A percentile compares a stretch with the other conserved stretches of the same genome.
These are phyloP conservation scores for Candida arabinofermentans DNA, from an alignment of 805 yeast genomes.

Conservation along the genomic window DNA sequence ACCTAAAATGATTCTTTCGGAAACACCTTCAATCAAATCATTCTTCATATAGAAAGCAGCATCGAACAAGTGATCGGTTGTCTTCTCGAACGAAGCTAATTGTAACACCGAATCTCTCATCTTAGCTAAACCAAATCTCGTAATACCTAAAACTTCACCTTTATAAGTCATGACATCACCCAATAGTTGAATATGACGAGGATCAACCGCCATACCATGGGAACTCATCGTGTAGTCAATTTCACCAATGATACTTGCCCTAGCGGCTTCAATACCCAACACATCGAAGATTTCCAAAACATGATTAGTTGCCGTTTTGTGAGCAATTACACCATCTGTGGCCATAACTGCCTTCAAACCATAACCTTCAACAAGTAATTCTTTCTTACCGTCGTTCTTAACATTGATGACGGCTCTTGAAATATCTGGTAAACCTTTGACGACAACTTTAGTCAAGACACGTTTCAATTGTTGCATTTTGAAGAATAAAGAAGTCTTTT, in stretches of 20 bases:
- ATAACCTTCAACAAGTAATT: constrained; percentile 94
- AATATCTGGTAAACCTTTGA: constrained; percentile 88
- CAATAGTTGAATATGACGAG: constrained; percentile 94
- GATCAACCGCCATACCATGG: constrained; percentile 99
- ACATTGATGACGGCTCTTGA: constrained; percentile 96
- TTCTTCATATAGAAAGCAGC: constrained; percentile 98
- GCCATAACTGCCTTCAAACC: constrained; percentile 96
- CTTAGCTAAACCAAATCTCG: constrained; percentile 95
- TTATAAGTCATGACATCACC: constrained; percentile 99
- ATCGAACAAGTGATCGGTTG: constrained; percentile 96
- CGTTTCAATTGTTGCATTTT: constrained; percentile 88
- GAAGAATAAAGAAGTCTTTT: constrained; percentile 61
- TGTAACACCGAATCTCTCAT: constrained; percentile 98
- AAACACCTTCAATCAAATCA: constrained; percentile 94
- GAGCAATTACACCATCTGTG: constrained; percentile 93
- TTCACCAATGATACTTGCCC: constrained; percentile 88
- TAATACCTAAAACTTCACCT: constrained; percentile 97
- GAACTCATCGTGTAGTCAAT: constrained; percentile 97
- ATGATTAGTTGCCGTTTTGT: constrained; percentile 86
- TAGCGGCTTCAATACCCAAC: constrained; percentile 96
- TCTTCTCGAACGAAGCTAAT: constrained; percentile 95
- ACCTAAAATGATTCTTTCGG: constrained; percentile 95
- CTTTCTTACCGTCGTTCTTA: constrained; percentile 79
- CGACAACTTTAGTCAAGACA: constrained; percentile 79
- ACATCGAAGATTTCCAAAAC: constrained; percentile 84